Evolutionary conservation across 257 asterid genomes (phyloP).

Genomic region (Ehretia macrophylla): DNA sequence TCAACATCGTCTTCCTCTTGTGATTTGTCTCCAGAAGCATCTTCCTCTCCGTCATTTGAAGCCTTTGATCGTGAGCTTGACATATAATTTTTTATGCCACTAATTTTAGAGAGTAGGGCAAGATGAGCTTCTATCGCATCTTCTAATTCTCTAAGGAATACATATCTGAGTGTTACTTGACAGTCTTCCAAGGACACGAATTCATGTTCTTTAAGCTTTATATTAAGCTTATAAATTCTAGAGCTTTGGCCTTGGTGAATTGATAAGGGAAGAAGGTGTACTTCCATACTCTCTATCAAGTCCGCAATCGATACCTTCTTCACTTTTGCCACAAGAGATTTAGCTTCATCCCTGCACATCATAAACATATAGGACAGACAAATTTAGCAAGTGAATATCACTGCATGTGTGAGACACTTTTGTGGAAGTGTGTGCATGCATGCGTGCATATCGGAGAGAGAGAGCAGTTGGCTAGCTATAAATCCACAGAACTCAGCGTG

Average conservation of each 20-base stretch:
- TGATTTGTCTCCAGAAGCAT: constrained; percentile 29
- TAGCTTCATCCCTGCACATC: constrained; percentile 62
- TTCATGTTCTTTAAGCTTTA: constrained; percentile 59
- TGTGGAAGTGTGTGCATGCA: too few relatives aligned
- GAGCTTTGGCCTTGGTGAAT: constrained; percentile 20
- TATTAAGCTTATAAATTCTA: constrained; percentile 56
- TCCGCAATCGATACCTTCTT: constrained; percentile 79
- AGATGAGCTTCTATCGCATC: constrained; percentile 75
- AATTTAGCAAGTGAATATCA: background rate
- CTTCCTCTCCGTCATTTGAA: constrained; percentile 38
- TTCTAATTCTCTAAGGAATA: constrained; percentile 57
- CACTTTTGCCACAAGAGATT: constrained; percentile 56
- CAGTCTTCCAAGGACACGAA: constrained; percentile 53
- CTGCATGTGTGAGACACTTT: too few relatives aligned
- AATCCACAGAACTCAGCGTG: too few relatives aligned
- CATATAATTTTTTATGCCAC: constrained; percentile 46
- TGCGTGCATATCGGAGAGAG: too few relatives aligned
- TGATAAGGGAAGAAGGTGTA: constrained; percentile 38
- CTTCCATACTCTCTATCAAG: constrained; percentile 79
- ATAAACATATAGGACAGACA: background rate
- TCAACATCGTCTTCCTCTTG: constrained; percentile 28
- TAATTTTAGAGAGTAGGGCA: constrained; percentile 39
- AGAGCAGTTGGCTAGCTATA: too few relatives aligned
- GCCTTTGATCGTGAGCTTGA: constrained; percentile 31
- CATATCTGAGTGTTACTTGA: constrained; percentile 45